Evolutionary conservation across 768 basidiomycete species (phyloP), one percentile per base, ranked within the genome.

Genomic region (Cystoderma amianthinum): DNA sequence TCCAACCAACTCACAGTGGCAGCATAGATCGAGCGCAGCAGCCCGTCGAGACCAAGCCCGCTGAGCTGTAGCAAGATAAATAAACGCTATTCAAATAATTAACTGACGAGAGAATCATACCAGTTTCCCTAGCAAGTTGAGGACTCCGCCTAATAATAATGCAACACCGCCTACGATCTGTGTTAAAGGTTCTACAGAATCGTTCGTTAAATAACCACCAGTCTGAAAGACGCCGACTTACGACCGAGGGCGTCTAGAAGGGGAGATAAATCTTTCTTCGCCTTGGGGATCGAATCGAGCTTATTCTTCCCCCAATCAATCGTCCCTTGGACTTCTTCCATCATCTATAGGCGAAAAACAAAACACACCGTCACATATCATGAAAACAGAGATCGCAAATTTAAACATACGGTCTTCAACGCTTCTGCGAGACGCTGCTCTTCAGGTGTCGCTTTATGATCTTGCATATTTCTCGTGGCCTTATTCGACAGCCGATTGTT

Each of bases 151-250:
- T n/a, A n/a, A n/a, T n/a, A n/a, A n/a, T n/a, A n/a, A n/a, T 1
- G 52, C 61, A 9, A 67, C 62, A 17, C 64, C 64, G 13, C 62
- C 60, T 19, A 65, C 56, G 30, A 67, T 67, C 48, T 65, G 65
- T 2, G 59, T 60, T 24, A 65, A 40, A 9, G 61, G 64, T 47
- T 65, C 60, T 62, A 41, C n/a, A n/a, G n/a, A n/a, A n/a, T n/a
- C n/a, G n/a, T n/a, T n/a, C n/a, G n/a, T n/a, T n/a, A n/a, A n/a
- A n/a, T n/a, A n/a, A n/a, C n/a, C n/a, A n/a, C n/a, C n/a, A n/a
- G n/a, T n/a, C n/a, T n/a, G n/a, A n/a, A n/a, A n/a, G n/a, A n/a
- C n/a, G n/a, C n/a, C n/a, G n/a, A n/a, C n/a, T n/a, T n/a, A n/a
- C n/a, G n/a, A n/a, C n/a, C n/a, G n/a, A n/a, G 48, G 2, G 62